Evolutionary conservation across 208 protist genomes (phyloP), one percentile per base, ranked within the genome.

Genomic region (Naegleria lovaniensis): DNA sequence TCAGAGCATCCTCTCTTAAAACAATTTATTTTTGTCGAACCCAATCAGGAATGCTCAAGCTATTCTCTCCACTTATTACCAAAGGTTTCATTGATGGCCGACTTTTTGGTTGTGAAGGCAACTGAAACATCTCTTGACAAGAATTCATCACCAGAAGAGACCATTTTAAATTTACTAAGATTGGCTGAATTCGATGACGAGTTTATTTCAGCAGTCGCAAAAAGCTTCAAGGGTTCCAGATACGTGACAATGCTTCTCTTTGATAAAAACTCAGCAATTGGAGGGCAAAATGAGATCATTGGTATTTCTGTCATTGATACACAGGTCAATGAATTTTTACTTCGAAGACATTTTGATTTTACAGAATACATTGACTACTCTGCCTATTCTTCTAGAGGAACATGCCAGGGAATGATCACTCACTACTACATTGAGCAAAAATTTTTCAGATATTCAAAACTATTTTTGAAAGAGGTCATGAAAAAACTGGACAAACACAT

Each of bases 401-500:
- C 0, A 29, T 51, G 33, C 16, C 83, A 48, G 16, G 83, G 9
- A 48, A 85, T 85, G 83, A 40, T 85, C 11, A 85, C 40, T 48
- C 40, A 48, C 19, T 48, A 43, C 29, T 39, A 85, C 15, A 48
- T 85, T 43, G 40, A 48, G 16, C 40, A 85, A 43, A 48, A 48
- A 39, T 85, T 51, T 85, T 85, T 19, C 40, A 40, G 39, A 43
- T n/a, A 48, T 5, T 85, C 83, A 22, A 85, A 40, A 48, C 29
- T 51, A 19, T 48, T 51, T 85, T 48, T 51, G n/a, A 48, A 85
- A 29, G 83, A 85, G 48, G 40, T 85, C 13, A 85, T 85, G 83
- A 85, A 43, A 48, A 48, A 85, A 48, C 29, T 51, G 25, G 40
- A 85, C 16, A 48, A 40, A 85, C 33, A 85, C 48, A 48, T 85